A percentile compares a stretch with the other conserved stretches of the same genome.
These are phyloP conservation scores for Populus deltoides DNA, from an alignment of 345 rosid species.

Conservation along the genomic window DNA sequence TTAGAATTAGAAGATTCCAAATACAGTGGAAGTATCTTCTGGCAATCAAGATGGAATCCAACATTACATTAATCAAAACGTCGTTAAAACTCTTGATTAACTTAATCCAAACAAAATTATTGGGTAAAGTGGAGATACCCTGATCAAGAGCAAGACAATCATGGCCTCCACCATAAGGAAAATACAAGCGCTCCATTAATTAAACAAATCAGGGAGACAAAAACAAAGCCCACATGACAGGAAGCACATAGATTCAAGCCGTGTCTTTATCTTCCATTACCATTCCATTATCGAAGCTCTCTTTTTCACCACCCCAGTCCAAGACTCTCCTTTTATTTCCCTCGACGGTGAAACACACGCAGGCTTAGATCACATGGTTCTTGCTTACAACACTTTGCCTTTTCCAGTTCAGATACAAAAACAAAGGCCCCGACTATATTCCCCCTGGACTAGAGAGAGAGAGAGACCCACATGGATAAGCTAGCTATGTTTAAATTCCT, in stretches of 20 bases:
- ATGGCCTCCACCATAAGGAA: constrained; percentile 19
- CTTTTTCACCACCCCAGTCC: constrained; percentile 37
- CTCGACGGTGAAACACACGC: neutral
- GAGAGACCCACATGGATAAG: neutral
- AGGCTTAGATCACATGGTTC: constrained; percentile 8
- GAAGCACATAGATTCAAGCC: constrained; percentile 5
- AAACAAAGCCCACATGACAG: constrained; percentile 5
- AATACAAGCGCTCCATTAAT: constrained; percentile 16
- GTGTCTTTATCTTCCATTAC: constrained; percentile 7
- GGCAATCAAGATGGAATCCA: too few species aligned
- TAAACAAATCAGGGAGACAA: constrained; percentile 1
- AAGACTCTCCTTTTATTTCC: constrained; percentile 7
- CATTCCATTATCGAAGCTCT: neutral
- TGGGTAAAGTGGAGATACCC: constrained; percentile 17
- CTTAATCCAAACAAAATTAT: constrained; percentile 11
- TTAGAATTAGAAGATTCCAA: too few species aligned
- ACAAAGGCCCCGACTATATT: neutral
- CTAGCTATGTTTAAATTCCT: neutral
- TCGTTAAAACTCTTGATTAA: neutral
- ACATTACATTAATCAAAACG: neutral
- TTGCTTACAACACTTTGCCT: neutral
- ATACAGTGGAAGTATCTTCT: too few species aligned
- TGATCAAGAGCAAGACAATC: constrained; percentile 21
- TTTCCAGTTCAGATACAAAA: neutral
- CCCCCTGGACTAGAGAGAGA: neutral